Evolutionary conservation across 2,329 filamentous ascomycete genomes (phyloP), one percentile per base, ranked within the genome.

Genomic region (Fusarium kyushuense): DNA sequence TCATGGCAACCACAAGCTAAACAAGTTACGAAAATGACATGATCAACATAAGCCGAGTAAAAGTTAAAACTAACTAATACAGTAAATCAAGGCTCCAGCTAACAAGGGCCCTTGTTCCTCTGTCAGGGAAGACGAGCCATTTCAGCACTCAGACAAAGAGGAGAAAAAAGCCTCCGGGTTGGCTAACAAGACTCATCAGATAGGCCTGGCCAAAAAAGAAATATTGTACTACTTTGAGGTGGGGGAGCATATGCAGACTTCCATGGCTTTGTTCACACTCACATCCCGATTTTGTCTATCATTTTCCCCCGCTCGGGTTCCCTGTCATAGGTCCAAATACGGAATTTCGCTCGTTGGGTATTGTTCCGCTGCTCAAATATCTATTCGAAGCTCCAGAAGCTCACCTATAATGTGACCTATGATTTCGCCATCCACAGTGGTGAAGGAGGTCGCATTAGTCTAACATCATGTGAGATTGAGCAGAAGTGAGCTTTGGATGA

Each of bases 381-480:
- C 27, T 35, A 36, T 55, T 62, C 51, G 29, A 54, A 52, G 56
- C 41, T 63, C 60, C 58, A 64, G 65, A 71, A 48, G 38, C 42
- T 61, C 57, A 27, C 54, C 46, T 48, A 62, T 29, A 58, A 62
- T 71, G 64, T 54, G 64, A 51, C 65, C 49, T 58, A 30, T 63
- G 55, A 67, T 69, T 63, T 54, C 67, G 54, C 57, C 65, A 58
- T 55, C 69, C 65, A 70, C 70, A 59, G 55, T 63, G 58, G 51
- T 62, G 54, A 58, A 72, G 56, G 48, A 60, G 59, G 67, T 74
- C 70, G 74, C 74, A 76, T 76, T 67, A 61, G 65, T 56, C 52
- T 40, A 53, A 48, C 27, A 68, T 69, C 74, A 76, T 76, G 74
- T 76, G 74, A 76, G 70, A 62, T 63, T 54, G 47, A 58, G 67